Evolutionary conservation across 768 basidiomycete species (phyloP).

Genomic region (Tylopilus intermedius): DNA sequence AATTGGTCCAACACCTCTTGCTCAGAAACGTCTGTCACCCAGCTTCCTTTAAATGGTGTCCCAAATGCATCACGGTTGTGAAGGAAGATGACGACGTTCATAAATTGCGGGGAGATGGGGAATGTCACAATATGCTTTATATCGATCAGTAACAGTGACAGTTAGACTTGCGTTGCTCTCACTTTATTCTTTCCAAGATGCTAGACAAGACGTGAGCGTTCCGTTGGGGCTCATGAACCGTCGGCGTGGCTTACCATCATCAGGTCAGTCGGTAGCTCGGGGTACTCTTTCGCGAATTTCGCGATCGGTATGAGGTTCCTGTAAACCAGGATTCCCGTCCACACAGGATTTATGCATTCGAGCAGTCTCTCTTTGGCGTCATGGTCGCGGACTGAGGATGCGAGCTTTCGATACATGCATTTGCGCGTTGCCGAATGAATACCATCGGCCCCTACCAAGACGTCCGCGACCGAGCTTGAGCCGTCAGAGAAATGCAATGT

Average conservation of each 20-base stretch:
- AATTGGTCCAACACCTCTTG: neutral
- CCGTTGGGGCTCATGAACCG: neutral
- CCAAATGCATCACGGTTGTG: neutral
- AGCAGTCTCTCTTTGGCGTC: neutral
- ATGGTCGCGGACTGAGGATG: neutral
- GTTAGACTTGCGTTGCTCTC: neutral
- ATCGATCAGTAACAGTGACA: neutral
- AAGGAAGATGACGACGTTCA: neutral
- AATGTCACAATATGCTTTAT: neutral
- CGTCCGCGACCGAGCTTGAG: neutral
- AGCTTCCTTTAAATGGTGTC: neutral
- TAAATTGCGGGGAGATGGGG: neutral
- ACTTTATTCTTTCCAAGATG: neutral
- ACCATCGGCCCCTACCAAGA: neutral
- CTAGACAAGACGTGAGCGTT: neutral
- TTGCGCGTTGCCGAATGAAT: neutral
- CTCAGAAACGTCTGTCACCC: neutral
- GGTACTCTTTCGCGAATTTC: neutral
- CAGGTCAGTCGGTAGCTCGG: neutral
- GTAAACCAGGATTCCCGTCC: neutral
- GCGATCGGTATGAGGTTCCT: neutral
- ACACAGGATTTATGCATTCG: neutral
- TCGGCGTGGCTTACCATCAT: neutral
- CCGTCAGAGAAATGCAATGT: neutral
- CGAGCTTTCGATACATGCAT: neutral